A percentile compares a stretch with the other conserved stretches of the same genome.
Evolutionary conservation across 208 protist genomes (phyloP).

Genomic region (Leishmania amazonensis): DNA sequence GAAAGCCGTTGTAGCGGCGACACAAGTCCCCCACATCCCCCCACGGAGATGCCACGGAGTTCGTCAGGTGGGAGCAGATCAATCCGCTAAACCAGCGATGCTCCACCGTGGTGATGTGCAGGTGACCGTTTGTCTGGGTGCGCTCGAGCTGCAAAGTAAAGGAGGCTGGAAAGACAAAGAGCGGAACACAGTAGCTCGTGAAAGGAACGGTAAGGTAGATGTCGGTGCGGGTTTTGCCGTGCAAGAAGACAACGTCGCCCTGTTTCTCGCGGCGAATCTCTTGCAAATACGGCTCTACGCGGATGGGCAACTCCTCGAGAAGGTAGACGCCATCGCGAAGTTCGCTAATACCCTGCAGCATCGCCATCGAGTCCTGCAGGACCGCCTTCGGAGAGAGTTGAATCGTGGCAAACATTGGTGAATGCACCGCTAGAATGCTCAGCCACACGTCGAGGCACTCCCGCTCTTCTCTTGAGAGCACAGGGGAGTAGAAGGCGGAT

Average conservation of each 20-base stretch:
- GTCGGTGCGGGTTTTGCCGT: conserved; percentile 47
- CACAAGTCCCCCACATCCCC: conserved; percentile 73
- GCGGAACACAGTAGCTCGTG: conserved; percentile 24
- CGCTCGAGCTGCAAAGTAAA: conserved; percentile 65
- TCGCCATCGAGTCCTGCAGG: conserved; percentile 59
- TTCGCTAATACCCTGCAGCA: conserved; percentile 54
- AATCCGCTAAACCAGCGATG: conserved; percentile 80
- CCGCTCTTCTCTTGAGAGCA: conserved; percentile 47
- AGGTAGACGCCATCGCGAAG: conserved; percentile 50
- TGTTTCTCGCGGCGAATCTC: conserved; percentile 61
- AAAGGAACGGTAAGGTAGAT: conserved; percentile 49
- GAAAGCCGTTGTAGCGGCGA: conserved; percentile 68
- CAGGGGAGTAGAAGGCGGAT: conserved; percentile 35
- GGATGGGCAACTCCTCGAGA: conserved; percentile 39
- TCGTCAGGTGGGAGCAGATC: conserved; percentile 57
- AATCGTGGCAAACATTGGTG: conserved; percentile 26
- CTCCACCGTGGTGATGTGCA: conserved; percentile 55
- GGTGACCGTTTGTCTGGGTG: not conserved
- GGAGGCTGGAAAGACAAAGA: conserved; percentile 39
- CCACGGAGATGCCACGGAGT: conserved; percentile 47
- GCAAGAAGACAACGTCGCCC: conserved; percentile 55
- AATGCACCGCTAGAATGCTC: conserved; percentile 34
- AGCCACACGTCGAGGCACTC: conserved; percentile 65
- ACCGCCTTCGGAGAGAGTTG: conserved; percentile 42
- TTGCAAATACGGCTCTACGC: conserved; percentile 38